These are phyloP conservation scores for Pseudonitzschia multiseries DNA, from an alignment of 108 stramenopile genomes.

Conservation along the genomic window DNA sequence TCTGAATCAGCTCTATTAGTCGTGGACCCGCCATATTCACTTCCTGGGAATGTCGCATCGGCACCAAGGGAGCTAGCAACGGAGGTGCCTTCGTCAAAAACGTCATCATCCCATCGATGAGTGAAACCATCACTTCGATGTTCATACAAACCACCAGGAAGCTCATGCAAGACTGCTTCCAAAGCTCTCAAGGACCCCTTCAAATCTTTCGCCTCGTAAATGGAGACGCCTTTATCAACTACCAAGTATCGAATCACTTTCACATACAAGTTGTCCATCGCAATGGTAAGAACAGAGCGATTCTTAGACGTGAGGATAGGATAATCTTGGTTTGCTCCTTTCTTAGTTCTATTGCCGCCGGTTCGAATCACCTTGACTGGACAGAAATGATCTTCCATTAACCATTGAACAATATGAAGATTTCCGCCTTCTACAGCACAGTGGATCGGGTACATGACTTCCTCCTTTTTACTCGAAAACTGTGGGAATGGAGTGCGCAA, in stretches of 20 bases:
- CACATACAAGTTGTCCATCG: conserved; percentile 57
- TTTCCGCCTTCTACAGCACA: conserved; percentile 78
- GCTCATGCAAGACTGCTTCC: conserved; percentile 49
- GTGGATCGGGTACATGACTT: conserved; percentile 73
- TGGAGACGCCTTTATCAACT: conserved; percentile 59
- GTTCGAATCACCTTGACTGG: conserved; percentile 60
- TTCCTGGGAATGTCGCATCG: conserved; percentile 30
- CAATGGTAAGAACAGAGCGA: conserved; percentile 70
- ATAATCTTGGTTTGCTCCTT: conserved; percentile 29
- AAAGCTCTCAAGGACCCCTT: conserved; percentile 58
- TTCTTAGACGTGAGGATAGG: conserved; percentile 74
- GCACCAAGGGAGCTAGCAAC: conserved; percentile 35
- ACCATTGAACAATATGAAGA: conserved; percentile 74
- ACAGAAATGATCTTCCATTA: conserved; percentile 79
- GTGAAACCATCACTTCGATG: conserved; percentile 11
- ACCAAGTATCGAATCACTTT: conserved; percentile 75
- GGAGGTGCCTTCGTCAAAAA: conserved; percentile 34
- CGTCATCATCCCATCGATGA: conserved; percentile 43
- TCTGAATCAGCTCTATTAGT: conserved; percentile 20
- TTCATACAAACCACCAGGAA: conserved; percentile 18
- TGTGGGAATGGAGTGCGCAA: conserved; percentile 67
- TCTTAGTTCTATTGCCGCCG: conserved; percentile 36
- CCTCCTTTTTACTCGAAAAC: conserved; percentile 48
- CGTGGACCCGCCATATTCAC: conserved; percentile 24
- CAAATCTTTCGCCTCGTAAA: conserved; percentile 60